Conservation (phyloP, 164 flowering plant genomes). For the Brasenia schreberi region DNA sequence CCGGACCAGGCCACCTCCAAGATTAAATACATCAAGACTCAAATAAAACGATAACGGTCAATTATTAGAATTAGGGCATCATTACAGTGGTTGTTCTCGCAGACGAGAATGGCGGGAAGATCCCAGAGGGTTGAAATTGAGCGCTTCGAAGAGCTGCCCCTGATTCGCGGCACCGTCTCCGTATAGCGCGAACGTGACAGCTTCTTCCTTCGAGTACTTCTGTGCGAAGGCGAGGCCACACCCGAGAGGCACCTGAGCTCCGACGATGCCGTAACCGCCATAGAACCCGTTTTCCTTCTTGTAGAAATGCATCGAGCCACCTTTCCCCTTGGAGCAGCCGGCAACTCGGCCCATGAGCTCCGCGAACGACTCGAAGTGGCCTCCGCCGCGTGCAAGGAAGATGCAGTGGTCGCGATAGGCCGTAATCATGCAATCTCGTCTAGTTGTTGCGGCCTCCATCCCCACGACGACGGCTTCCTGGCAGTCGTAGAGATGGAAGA, state of each 20-base stretch:
- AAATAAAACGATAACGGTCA: too few relatives aligned
- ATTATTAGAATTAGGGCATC: too few relatives aligned
- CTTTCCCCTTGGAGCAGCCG: conserved; percentile 85
- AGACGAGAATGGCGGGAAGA: conserved; percentile 86
- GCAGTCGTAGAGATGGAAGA: conserved; percentile 93
- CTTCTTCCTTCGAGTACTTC: conserved; percentile 68
- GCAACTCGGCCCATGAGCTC: conserved; percentile 79
- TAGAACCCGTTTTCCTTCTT: conserved; percentile 71
- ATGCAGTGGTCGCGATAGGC: conserved; percentile 92
- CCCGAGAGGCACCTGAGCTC: conserved; percentile 90
- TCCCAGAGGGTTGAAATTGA: conserved; percentile 91
- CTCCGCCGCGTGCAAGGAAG: conserved; percentile 77
- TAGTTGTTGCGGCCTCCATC: conserved; percentile 92
- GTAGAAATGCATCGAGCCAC: conserved; percentile 97
- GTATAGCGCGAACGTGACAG: conserved; percentile 66
- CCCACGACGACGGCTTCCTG: conserved; percentile 92
- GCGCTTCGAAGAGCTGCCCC: conserved; percentile 94
- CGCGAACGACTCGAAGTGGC: conserved; percentile 45
- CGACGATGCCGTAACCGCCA: conserved; percentile 96
- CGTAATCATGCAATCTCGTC: conserved; percentile 80
- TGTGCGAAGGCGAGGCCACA: conserved; percentile 80
- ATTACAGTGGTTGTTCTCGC: conserved; percentile 98
- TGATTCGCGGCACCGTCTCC: conserved; percentile 99
- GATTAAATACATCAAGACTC: too few relatives aligned
- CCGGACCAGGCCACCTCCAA: too few relatives aligned